Base-by-base conservation (phyloP, 2,329 filamentous ascomycete genomes). In the Alternaria triticina region DNA sequence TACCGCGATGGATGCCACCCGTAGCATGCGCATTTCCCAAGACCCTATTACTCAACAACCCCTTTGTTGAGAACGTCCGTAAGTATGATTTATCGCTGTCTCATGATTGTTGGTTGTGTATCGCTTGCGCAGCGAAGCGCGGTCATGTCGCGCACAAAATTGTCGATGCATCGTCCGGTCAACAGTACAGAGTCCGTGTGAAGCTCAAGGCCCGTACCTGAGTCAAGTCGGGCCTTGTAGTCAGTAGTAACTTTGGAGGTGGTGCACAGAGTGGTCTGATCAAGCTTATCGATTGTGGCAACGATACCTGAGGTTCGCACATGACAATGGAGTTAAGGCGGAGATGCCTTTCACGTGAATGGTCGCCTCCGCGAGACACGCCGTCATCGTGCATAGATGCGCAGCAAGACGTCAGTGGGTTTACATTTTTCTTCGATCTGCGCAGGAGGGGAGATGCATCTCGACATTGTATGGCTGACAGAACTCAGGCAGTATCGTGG, bases 321-420 rank as follows among this genome's bases (percentile, higher is more conserved):
- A 49, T 71, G 68, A 72, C 61, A 50, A 22, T 66, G 71, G 70
- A 73, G 33, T 72, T 74, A 74, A 72, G 68, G 20, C 73, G 69
- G 71, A 69, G 58, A 44, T 63, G 63, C 15, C 56, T 59, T 57
- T 52, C 59, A 72, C 57, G 67, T 69, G 66, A 69, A 66, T 68
- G 60, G 57, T 51, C 57, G 55, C 45, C 46, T 43, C 43, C 36
- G 44, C 50, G 54, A 64, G 59, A 33, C 49, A 63, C 63, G 58
- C 65, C 68, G 72, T 75, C 74, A 77, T 77, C 69, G 69, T 74
- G 74, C 74, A 76, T 73, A 52, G 43, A 20, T 56, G 61, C 59
- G 70, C 66, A 64, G 61, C 50, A 63, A 58, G 62, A 65, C 61
- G 54, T 65, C 61, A 66, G 57, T 51, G 22, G 23, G 9, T 58